Conservation (phyloP, 2,329 filamentous ascomycete genomes). For the Ophiognomonia clavigignenti-juglandacearum region DNA sequence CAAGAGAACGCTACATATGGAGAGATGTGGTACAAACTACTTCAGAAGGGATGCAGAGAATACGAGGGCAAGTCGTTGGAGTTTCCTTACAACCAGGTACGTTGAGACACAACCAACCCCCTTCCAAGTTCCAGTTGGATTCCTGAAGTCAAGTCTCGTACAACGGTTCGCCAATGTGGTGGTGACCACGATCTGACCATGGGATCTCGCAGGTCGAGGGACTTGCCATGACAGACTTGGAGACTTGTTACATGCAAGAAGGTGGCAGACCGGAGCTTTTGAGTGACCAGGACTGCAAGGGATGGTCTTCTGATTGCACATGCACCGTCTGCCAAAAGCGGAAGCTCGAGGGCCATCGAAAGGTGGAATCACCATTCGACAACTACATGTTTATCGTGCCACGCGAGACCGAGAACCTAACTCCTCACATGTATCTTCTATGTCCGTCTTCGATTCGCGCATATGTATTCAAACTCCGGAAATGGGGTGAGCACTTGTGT, state of each 20-base stretch:
- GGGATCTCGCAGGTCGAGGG: slow-evolving; percentile 4
- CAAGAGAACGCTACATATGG: neutral
- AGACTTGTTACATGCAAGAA: neutral
- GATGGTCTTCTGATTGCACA: neutral
- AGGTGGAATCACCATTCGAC: neutral
- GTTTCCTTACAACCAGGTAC: slow-evolving; percentile 19
- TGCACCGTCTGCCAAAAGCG: neutral
- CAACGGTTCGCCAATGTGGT: too few species aligned
- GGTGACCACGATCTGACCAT: neutral
- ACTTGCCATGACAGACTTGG: slow-evolving; percentile 17
- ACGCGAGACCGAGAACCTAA: fast-evolving
- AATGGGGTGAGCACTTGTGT: too few species aligned
- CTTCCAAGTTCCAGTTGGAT: too few species aligned
- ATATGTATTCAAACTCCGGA: slow-evolving; percentile 19
- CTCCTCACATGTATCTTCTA: slow-evolving; percentile 15
- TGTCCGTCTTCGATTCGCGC: slow-evolving; percentile 11
- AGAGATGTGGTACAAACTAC: slow-evolving; percentile 13
- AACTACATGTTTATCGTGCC: neutral
- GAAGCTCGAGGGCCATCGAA: neutral
- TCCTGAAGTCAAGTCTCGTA: too few species aligned
- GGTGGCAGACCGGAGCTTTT: neutral
- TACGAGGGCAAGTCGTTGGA: slow-evolving; percentile 13
- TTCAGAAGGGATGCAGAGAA: slow-evolving; percentile 15
- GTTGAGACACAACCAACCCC: too few species aligned
- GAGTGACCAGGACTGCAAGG: neutral